Percentiles rank a stretch among this genome's conserved stretches.
Evolutionary conservation across 352 stramenopile species (phyloP).

Genomic region (Peronospora destructor): DNA sequence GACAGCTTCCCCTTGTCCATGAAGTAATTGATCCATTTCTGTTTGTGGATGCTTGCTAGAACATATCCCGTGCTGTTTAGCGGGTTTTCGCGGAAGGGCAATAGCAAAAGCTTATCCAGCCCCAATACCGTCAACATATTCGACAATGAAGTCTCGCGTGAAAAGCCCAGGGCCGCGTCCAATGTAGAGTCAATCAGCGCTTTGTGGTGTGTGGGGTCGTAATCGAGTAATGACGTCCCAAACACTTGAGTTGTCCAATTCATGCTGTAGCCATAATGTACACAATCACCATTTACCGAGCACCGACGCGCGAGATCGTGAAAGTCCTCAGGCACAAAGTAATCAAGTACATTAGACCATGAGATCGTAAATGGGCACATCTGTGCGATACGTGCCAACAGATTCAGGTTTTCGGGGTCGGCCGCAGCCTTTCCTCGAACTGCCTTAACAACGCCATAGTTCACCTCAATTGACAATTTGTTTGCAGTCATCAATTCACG

Average conservation of each 20-base stretch:
- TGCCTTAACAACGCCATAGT: conserved; percentile 22
- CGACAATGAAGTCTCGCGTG: not conserved
- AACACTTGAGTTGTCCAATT: conserved; percentile 21
- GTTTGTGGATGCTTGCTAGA: conserved; percentile 3
- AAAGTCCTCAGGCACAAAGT: conserved; percentile 21
- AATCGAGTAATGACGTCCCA: conserved; percentile 19
- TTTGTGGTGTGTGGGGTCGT: not conserved
- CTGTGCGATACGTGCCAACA: conserved; percentile 17
- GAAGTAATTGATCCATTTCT: conserved; percentile 24
- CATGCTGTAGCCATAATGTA: conserved; percentile 30
- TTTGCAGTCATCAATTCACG: conserved; percentile 11
- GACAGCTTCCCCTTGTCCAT: conserved; percentile 8
- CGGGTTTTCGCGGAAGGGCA: conserved; percentile 14
- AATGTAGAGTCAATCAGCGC: conserved; percentile 3
- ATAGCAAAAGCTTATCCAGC: conserved; percentile 18
- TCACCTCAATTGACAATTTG: conserved; percentile 18
- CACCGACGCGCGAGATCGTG: conserved; percentile 28
- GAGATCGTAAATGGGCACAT: conserved; percentile 21
- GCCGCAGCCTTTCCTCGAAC: conserved; percentile 4
- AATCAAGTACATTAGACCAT: conserved; percentile 22
- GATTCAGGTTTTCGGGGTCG: conserved; percentile 3
- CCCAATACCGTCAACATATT: conserved; percentile 1
- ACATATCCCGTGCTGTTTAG: conserved; percentile 16
- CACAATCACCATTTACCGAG: conserved; percentile 9
- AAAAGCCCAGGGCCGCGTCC: conserved; percentile 10